These are phyloP conservation scores for Tolypocladium nubicola DNA, from an alignment of 2,329 filamentous ascomycete genomes.

Conservation along the genomic window DNA sequence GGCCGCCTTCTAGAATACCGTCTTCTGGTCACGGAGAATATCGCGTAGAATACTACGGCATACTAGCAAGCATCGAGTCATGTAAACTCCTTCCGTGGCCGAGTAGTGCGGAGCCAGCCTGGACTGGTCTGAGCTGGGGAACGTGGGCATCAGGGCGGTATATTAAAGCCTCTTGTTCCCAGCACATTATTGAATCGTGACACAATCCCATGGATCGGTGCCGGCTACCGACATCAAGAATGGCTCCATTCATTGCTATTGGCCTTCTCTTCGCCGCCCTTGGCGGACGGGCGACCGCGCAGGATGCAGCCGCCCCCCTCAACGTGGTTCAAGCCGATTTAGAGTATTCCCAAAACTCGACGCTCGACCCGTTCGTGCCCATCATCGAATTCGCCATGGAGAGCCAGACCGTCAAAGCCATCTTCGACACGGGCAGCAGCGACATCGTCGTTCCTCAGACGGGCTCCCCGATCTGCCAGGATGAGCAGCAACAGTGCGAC, in stretches of 20 bases:
- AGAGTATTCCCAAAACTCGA: background rate
- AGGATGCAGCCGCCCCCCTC: background rate
- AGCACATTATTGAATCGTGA: background rate
- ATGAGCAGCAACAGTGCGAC: background rate
- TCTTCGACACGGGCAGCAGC: constrained; percentile 2
- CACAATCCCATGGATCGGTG: background rate
- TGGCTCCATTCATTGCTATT: background rate
- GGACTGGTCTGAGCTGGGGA: background rate
- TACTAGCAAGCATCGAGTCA: background rate
- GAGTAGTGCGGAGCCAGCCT: background rate
- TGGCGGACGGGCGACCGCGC: background rate
- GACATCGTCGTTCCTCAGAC: background rate
- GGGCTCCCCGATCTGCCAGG: background rate
- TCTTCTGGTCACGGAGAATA: background rate
- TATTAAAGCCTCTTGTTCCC: background rate
- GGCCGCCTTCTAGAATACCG: background rate
- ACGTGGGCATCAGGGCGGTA: background rate
- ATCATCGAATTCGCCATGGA: constrained; percentile 1
- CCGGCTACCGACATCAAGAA: background rate
- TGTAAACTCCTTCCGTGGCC: background rate
- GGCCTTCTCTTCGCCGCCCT: background rate
- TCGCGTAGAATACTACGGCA: background rate
- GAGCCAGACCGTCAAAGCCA: background rate
- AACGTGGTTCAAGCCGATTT: background rate
- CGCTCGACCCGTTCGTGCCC: background rate